Evolutionary conservation across 768 basidiomycete genomes (phyloP).

Genomic region (Pulveroboletus sp.): DNA sequence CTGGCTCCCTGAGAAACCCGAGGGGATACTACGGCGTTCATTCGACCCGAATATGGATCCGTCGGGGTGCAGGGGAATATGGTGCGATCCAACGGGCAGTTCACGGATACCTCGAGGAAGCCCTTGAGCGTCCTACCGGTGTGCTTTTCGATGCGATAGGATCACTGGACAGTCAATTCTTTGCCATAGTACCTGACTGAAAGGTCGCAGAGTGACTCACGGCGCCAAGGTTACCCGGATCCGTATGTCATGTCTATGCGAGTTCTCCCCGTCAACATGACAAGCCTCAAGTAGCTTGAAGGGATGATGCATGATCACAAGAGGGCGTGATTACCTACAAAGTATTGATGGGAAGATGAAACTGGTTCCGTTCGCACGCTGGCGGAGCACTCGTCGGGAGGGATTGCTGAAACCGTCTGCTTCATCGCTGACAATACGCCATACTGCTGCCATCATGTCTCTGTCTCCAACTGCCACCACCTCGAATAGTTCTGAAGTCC

Average conservation of each 20-base stretch:
- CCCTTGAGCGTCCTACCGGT: too few relatives aligned
- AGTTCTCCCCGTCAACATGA: too few relatives aligned
- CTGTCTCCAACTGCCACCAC: slow-evolving; percentile 58
- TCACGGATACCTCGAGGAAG: too few relatives aligned
- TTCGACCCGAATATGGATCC: not conserved
- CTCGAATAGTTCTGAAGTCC: slow-evolving; percentile 52
- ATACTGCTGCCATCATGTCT: slow-evolving; percentile 46
- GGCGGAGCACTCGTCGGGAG: slow-evolving; percentile 11
- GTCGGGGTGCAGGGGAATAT: not conserved
- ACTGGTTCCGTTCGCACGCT: slow-evolving; percentile 14
- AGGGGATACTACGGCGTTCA: slow-evolving; percentile 10
- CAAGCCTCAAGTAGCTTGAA: too few relatives aligned
- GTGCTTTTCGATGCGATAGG: not conserved
- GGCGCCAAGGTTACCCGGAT: not conserved
- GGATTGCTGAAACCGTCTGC: slow-evolving; percentile 14
- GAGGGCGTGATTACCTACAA: not conserved
- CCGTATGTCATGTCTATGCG: too few relatives aligned
- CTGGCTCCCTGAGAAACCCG: slow-evolving; percentile 18
- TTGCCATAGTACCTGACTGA: not conserved
- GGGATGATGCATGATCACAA: too few relatives aligned
- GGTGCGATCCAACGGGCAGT: not conserved
- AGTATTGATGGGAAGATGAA: not conserved
- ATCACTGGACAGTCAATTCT: too few relatives aligned
- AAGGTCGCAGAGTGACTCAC: not conserved
- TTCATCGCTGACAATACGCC: slow-evolving; percentile 14